Evolutionary conservation across 805 yeast species (phyloP).

Genomic region (Schwanniomyces polymorphus): DNA sequence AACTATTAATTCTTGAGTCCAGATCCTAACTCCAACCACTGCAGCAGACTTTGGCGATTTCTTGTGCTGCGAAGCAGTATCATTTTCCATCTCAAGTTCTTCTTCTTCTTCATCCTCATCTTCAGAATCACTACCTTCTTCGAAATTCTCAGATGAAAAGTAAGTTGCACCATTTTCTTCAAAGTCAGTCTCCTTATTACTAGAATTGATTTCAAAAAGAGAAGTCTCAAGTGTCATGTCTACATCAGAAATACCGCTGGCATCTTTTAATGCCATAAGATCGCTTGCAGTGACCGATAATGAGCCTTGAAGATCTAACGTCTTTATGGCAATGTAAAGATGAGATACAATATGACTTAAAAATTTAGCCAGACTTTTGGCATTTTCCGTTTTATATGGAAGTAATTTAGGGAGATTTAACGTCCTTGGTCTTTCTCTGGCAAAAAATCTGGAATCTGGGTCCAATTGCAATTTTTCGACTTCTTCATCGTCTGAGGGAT

Average conservation of each 20-base stretch:
- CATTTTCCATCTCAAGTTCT: slow-evolving; percentile 28
- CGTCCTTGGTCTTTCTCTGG: slow-evolving; percentile 41
- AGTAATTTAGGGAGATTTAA: slow-evolving; percentile 45
- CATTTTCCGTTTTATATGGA: slow-evolving; percentile 75
- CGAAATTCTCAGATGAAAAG: slow-evolving; percentile 20
- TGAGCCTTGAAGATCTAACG: slow-evolving; percentile 73
- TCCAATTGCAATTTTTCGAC: slow-evolving; percentile 27
- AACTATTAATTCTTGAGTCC: slow-evolving; percentile 83
- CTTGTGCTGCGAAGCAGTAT: slow-evolving; percentile 52
- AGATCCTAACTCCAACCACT: slow-evolving; percentile 70
- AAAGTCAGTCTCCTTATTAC: slow-evolving; percentile 3
- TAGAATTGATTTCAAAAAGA: slow-evolving; percentile 35
- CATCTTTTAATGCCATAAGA: slow-evolving; percentile 45
- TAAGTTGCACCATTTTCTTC: slow-evolving; percentile 16
- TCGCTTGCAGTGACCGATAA: slow-evolving; percentile 69
- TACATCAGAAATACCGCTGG: slow-evolving; percentile 30
- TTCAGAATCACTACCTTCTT: slow-evolving; percentile 36
- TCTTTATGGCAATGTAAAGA: slow-evolving; percentile 71
- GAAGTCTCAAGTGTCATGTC: slow-evolving; percentile 57
- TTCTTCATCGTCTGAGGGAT: slow-evolving; percentile 42
- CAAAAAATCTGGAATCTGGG: slow-evolving; percentile 35
- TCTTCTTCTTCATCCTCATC: slow-evolving; percentile 46
- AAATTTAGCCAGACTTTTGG: slow-evolving; percentile 68
- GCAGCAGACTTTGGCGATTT: slow-evolving; percentile 68
- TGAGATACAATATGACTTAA: slow-evolving; percentile 79